Evolutionary conservation across 1,284 basidiomycete species (phyloP).

Genomic region (Tilletia walkeri): DNA sequence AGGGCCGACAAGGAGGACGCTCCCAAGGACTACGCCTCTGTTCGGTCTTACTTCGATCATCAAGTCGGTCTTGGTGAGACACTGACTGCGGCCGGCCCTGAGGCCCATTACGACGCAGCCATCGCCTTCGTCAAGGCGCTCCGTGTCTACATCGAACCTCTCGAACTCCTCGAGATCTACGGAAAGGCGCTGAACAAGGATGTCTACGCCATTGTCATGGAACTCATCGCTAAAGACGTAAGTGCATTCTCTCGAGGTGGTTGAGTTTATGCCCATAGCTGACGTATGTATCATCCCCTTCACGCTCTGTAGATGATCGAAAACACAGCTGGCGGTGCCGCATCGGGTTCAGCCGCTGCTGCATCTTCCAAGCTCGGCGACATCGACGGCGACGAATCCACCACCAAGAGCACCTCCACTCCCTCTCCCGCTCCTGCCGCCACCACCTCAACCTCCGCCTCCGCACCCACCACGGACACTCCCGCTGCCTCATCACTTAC

Average conservation of each 20-base stretch:
- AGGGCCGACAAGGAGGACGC: conserved; percentile 34
- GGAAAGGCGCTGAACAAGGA: conserved; percentile 84
- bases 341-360: conserved; percentile 22
- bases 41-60: conserved; percentile 78
- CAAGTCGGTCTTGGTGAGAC: conserved; percentile 85
- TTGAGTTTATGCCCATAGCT: background rate
- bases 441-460: background rate
- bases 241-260: conserved; percentile 56
- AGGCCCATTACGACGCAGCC: conserved; percentile 65
- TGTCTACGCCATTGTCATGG: conserved; percentile 85
- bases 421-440: background rate
- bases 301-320: background rate
- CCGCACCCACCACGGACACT: background rate
- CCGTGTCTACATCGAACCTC: conserved; percentile 86
- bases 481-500: conserved; percentile 15
- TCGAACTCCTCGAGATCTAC: conserved; percentile 76
- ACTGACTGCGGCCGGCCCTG: conserved; percentile 71
- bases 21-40: conserved; percentile 33
- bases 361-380: conserved; percentile 6
- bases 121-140: conserved; percentile 89
- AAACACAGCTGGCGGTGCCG: conserved; percentile 17
- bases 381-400: conserved; percentile 37
- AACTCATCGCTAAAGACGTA: conserved; percentile 82
- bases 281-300: background rate
- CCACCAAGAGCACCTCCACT: background rate